These are phyloP conservation scores for Neoarthrinium moseri DNA, from an alignment of 2,329 filamentous ascomycete species.

Conservation along the genomic window DNA sequence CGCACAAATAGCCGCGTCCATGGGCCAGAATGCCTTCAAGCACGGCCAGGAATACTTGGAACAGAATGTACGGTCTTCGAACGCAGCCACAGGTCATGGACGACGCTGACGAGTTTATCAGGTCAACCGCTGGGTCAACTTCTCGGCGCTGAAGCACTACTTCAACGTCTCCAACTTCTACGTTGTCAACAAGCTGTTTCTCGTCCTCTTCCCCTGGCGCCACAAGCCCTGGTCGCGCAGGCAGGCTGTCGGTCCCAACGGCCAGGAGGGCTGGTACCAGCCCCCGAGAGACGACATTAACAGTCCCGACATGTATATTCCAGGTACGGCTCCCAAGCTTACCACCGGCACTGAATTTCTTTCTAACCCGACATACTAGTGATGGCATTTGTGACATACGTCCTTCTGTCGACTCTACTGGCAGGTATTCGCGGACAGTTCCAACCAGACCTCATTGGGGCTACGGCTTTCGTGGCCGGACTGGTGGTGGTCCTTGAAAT, in stretches of 20 bases:
- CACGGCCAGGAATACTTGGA: constrained; percentile 94
- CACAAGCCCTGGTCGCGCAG: constrained; percentile 97
- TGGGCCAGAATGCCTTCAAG: constrained; percentile 87
- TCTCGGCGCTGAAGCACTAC: constrained; percentile 94
- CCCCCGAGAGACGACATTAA: constrained; percentile 95
- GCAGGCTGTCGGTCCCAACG: constrained; percentile 69
- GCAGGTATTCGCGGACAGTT: constrained; percentile 89
- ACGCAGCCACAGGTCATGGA: too few species aligned
- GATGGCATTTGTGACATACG: constrained; percentile 97
- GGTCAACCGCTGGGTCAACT: constrained; percentile 77
- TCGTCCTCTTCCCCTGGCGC: constrained; percentile 96
- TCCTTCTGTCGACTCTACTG: constrained; percentile 86
- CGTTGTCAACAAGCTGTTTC: constrained; percentile 86
- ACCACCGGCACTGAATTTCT: too few species aligned
- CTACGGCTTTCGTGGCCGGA: constrained; percentile 81
- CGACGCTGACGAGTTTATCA: constrained; percentile 20
- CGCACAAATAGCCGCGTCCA: constrained; percentile 90
- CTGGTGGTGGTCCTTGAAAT: constrained; percentile 86
- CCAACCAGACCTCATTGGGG: constrained; percentile 88
- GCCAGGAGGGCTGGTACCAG: constrained; percentile 76
- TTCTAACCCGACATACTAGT: constrained; percentile 40
- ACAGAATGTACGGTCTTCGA: constrained; percentile 89
- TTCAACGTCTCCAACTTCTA: constrained; percentile 99
- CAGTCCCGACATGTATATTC: constrained; percentile 99
- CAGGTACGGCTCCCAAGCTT: constrained; percentile 44